Base-by-base conservation (phyloP, 495 filamentous ascomycete species). In the Rostrohypoxylon terebratum region DNA sequence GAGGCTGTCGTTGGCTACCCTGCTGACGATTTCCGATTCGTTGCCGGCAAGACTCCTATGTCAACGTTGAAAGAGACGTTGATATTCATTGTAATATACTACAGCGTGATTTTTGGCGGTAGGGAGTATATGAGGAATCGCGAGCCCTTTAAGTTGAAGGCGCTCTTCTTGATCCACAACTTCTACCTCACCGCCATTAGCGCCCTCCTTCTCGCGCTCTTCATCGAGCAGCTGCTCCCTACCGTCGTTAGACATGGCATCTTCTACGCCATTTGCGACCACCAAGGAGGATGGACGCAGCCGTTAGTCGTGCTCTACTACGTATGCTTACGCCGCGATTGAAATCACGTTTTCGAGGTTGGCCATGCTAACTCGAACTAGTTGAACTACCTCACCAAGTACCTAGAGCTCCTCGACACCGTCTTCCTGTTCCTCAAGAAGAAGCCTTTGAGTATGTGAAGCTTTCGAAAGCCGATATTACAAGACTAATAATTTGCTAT, bases 341-440 rank as follows among this genome's bases (percentile, higher is more conserved):
- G n/a, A 6, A 18, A 11, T 3, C n/a, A 31, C 13, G n/a, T 40
- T 60, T 16, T 44, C 54, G n/a, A 9, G 45, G 31, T 71, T 18
- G 25, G 21, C 4, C 45, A 28, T 63, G 74, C 81, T 84, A 78
- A 85, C 72, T 33, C 69, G 33, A 51, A 13, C 18, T 51, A 94
- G 92, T 82, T 94, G 69, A 94, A 94, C 81, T 94, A 94, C 83
- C 86, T 94, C 21, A 93, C 90, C 72, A 94, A 94, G 80, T 94
- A 92, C 80, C 86, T 94, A 60, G 92, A 94, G 77, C 85, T 94
- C 48, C 76, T 94, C 70, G 92, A 94, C 78, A 94, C 92, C 58
- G 86, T 91, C 72, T 94, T 94, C 86, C 81, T 94, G 63, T 90
- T 93, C 82, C 82, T 94, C 72, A 94, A 94, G 88, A 94, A 94